Evolutionary conservation across 1,139 yeast genomes (phyloP).

Genomic region (Scheffersomyces titani): DNA sequence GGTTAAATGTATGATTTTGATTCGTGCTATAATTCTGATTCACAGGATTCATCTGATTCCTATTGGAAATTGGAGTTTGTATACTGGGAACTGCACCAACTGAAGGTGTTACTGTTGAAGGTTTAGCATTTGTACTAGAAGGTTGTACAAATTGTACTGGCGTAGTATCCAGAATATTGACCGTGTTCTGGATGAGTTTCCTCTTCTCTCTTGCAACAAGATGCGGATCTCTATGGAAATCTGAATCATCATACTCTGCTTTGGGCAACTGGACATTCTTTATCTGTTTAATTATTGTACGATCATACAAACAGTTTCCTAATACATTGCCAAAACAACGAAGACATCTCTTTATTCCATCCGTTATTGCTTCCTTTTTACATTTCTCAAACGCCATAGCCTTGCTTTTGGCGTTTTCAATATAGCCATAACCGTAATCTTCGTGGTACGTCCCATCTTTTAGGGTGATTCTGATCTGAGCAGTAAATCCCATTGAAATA

Average conservation of each 20-base stretch:
- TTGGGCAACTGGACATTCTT: constrained; percentile 54
- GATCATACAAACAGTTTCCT: constrained; percentile 79
- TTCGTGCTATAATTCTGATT: not conserved
- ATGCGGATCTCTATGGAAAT: constrained; percentile 42
- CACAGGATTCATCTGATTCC: not conserved
- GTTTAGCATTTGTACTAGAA: not conserved
- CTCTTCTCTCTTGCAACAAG: constrained; percentile 32
- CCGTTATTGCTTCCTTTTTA: constrained; percentile 80
- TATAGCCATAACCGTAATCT: constrained; percentile 79
- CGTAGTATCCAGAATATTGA: constrained; percentile 10
- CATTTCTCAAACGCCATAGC: constrained; percentile 81
- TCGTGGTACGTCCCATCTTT: constrained; percentile 78
- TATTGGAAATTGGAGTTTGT: not conserved
- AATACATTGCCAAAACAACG: constrained; percentile 79
- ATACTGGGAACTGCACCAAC: not conserved
- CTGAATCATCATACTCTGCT: constrained; percentile 51
- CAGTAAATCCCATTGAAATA: constrained; percentile 65
- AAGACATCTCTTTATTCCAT: constrained; percentile 74
- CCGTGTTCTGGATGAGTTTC: constrained; percentile 9
- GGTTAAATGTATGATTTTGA: too few species aligned
- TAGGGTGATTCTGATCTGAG: constrained; percentile 68
- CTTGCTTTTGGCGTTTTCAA: constrained; percentile 69
- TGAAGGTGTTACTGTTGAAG: not conserved
- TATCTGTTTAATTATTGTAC: constrained; percentile 60
- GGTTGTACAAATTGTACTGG: not conserved